These are phyloP conservation scores for Talaromyces sp. DNA, from an alignment of 2,329 filamentous ascomycete species.

Conservation along the genomic window DNA sequence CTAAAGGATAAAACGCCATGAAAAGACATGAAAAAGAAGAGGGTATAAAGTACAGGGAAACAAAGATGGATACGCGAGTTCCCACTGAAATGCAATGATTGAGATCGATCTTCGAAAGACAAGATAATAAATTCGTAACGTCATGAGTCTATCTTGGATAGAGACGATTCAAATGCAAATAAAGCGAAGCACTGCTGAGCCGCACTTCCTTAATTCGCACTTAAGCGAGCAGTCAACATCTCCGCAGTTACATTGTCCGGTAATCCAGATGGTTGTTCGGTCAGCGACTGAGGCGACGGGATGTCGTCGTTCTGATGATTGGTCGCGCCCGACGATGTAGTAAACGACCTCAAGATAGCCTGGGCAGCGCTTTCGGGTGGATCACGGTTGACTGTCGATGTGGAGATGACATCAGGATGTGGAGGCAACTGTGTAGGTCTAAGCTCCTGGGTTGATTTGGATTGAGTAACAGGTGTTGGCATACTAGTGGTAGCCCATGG, in stretches of 20 bases:
- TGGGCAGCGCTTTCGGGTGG: conserved; percentile 3
- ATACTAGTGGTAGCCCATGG: neutral
- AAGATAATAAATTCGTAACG: neutral
- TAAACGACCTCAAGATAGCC: neutral
- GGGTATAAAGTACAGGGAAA: neutral
- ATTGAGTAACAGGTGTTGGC: neutral
- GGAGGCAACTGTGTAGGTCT: neutral
- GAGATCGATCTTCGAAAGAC: neutral
- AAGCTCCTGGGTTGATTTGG: neutral
- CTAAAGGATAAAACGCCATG: neutral
- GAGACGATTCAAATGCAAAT: neutral
- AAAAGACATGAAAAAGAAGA: neutral
- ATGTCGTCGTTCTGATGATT: neutral
- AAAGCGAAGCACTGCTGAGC: neutral
- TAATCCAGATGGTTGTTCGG: conserved; percentile 1
- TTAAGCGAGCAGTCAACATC: neutral
- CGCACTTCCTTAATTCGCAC: neutral
- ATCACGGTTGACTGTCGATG: neutral
- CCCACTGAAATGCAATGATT: neutral
- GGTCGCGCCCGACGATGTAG: neutral
- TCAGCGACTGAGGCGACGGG: neutral
- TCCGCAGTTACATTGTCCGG: neutral
- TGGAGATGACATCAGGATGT: neutral
- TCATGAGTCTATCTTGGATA: neutral
- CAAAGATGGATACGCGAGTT: too few species aligned